Conservation (phyloP, 108 stramenopile genomes). For the Chaetoceros tenuissimus region DNA sequence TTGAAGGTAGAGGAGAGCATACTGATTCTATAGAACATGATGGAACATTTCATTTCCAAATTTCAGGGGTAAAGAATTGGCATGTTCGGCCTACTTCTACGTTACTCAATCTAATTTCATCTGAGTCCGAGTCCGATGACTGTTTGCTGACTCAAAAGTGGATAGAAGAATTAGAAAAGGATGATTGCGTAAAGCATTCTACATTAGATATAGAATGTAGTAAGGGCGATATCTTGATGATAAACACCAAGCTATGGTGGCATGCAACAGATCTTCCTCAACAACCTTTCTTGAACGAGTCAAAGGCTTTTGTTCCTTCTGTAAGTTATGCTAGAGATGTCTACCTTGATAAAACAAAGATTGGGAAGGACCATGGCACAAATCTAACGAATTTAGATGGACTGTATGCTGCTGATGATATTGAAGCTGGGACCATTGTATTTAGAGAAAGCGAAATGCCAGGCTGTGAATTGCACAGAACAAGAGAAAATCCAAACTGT, state of each 20-base stretch:
- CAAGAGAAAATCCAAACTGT: conserved; percentile 54
- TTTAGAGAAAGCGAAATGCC: conserved; percentile 72
- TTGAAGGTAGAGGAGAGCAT: conserved; percentile 77
- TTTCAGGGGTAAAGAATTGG: conserved; percentile 74
- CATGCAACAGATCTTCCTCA: conserved; percentile 74
- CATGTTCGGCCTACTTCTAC: conserved; percentile 57
- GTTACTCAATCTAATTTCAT: conserved; percentile 25
- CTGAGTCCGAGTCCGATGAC: neutral
- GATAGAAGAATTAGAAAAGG: conserved; percentile 1
- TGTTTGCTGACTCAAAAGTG: conserved; percentile 10
- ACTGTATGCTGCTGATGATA: conserved; percentile 68
- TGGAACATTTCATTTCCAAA: conserved; percentile 87
- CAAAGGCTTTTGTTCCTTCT: conserved; percentile 26
- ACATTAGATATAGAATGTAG: conserved; percentile 48
- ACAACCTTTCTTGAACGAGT: conserved; percentile 6
- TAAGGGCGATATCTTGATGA: conserved; percentile 62
- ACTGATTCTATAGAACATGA: conserved; percentile 82
- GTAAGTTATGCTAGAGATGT: conserved; percentile 85
- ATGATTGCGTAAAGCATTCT: neutral
- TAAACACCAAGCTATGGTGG: conserved; percentile 84
- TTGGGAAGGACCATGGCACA: conserved; percentile 3
- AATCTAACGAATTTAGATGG: conserved; percentile 82
- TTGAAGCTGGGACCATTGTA: conserved; percentile 69
- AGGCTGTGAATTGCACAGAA: conserved; percentile 60
- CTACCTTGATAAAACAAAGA: conserved; percentile 23